Percentiles rank a stretch among this genome's conserved stretches.
These are phyloP conservation scores for Lactarius quietus DNA, from an alignment of 768 basidiomycete genomes.

Conservation along the genomic window DNA sequence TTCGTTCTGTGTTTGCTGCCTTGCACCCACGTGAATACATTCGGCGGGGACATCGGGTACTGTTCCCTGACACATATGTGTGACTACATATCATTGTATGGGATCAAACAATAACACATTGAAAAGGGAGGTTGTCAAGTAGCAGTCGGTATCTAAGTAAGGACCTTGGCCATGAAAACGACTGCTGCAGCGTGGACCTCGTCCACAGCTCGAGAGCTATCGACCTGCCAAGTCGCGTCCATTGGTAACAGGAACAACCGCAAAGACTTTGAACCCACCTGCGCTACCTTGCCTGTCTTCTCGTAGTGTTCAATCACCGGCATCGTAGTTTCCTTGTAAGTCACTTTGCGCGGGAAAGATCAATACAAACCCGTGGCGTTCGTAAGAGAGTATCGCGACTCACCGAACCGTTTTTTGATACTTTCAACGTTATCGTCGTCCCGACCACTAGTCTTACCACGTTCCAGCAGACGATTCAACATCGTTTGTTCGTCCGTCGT, in stretches of 20 bases:
- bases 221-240: conserved; percentile 45
- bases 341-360: conserved; percentile 43
- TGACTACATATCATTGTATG: conserved; percentile 1
- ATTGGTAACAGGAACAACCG: neutral
- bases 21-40: neutral
- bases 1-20: neutral
- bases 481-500: conserved; percentile 85
- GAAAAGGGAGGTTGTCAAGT: neutral
- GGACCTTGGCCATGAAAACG: conserved; percentile 48
- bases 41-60: neutral
- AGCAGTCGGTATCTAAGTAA: conserved; percentile 29
- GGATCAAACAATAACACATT: neutral
- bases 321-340: conserved; percentile 85
- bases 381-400: conserved; percentile 29
- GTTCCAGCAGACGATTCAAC: conserved; percentile 78
- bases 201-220: conserved; percentile 64
- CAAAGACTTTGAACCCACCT: conserved; percentile 46
- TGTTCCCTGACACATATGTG: too few species aligned
- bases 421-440: conserved; percentile 95
- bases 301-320: conserved; percentile 89
- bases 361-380: neutral
- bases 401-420: conserved; percentile 96
- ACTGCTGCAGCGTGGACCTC: conserved; percentile 66
- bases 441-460: conserved; percentile 90
- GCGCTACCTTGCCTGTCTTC: conserved; percentile 63